Evolutionary conservation across 1,284 basidiomycete species (phyloP).

Genomic region (Fomitopsis palustris): DNA sequence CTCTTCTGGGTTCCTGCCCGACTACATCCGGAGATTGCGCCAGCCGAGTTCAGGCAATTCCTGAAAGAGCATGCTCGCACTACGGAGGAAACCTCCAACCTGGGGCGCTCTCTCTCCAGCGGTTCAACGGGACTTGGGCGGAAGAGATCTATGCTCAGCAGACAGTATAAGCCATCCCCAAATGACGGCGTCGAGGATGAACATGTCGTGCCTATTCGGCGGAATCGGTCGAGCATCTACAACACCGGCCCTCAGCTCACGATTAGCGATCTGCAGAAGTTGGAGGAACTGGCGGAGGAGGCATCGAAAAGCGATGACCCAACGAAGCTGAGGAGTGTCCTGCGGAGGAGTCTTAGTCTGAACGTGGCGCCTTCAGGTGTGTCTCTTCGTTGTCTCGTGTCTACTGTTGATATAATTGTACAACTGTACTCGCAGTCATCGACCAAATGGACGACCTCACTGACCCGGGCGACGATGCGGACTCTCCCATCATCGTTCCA

Average conservation of each 20-base stretch:
- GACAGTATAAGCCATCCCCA: slow-evolving; percentile 77
- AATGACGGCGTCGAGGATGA: slow-evolving; percentile 68
- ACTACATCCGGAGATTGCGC: slow-evolving; percentile 96
- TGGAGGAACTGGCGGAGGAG: slow-evolving; percentile 91
- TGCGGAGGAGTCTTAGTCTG: slow-evolving; percentile 86
- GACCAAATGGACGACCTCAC: slow-evolving; percentile 64
- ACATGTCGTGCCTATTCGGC: slow-evolving; percentile 62
- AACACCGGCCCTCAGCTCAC: slow-evolving; percentile 74
- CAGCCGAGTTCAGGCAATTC: slow-evolving; percentile 92
- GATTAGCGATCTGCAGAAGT: slow-evolving; percentile 86
- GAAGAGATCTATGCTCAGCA: slow-evolving; percentile 87
- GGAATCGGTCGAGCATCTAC: slow-evolving; percentile 65
- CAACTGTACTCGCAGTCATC: slow-evolving; percentile 41
- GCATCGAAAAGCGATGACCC: slow-evolving; percentile 83
- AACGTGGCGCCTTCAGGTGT: slow-evolving; percentile 81
- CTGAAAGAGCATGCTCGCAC: slow-evolving; percentile 87
- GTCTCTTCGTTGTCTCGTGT: slow-evolving; percentile 25
- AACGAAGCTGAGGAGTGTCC: slow-evolving; percentile 73
- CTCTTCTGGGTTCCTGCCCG: slow-evolving; percentile 98
- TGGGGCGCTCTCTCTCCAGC: slow-evolving; percentile 34
- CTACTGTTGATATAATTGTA: slow-evolving; percentile 11
- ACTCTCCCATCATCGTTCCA: slow-evolving; percentile 87
- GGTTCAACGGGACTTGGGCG: slow-evolving; percentile 56
- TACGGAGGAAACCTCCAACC: slow-evolving; percentile 39
- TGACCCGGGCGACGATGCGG: slow-evolving; percentile 73